Evolutionary conservation across 352 stramenopile genomes (phyloP).

Genomic region (Phytophthora sojae): DNA sequence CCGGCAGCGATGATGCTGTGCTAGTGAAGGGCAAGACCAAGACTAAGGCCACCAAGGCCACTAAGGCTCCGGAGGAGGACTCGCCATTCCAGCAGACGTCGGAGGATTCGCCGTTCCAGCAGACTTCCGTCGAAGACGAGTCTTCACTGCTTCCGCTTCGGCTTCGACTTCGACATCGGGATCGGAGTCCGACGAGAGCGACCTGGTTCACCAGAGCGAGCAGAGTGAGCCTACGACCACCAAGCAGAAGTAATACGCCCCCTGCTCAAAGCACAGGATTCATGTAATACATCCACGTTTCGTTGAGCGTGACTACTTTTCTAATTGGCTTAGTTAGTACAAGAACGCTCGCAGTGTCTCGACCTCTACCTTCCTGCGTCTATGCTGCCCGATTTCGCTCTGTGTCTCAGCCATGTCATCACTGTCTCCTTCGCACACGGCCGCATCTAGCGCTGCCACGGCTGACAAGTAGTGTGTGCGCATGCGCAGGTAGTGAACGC

Average conservation of each 20-base stretch:
- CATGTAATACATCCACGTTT: not conserved
- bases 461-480: constrained; percentile 75
- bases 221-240: not conserved
- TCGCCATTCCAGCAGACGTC: too few relatives aligned
- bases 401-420: constrained; percentile 54
- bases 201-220: not conserved
- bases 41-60: not conserved
- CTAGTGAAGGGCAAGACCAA: constrained; percentile 17
- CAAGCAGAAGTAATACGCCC: not conserved
- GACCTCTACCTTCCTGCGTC: constrained; percentile 61
- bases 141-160: not conserved
- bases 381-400: constrained; percentile 67
- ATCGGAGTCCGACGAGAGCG: constrained; percentile 4
- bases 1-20: constrained; percentile 9
- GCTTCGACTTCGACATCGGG: not conserved
- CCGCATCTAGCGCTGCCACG: constrained; percentile 66
- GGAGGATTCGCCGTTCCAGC: not conserved
- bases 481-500: constrained; percentile 67
- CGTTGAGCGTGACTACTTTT: not conserved
- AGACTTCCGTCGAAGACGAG: not conserved
- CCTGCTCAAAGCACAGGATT: not conserved
- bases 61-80: not conserved
- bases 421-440: constrained; percentile 68
- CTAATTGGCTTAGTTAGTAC: constrained; percentile 46
- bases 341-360: constrained; percentile 71